A percentile compares a stretch with the other conserved stretches of the same genome.
Evolutionary conservation across 352 stramenopile genomes (phyloP).

Genomic region (Vaucheria bursata): DNA sequence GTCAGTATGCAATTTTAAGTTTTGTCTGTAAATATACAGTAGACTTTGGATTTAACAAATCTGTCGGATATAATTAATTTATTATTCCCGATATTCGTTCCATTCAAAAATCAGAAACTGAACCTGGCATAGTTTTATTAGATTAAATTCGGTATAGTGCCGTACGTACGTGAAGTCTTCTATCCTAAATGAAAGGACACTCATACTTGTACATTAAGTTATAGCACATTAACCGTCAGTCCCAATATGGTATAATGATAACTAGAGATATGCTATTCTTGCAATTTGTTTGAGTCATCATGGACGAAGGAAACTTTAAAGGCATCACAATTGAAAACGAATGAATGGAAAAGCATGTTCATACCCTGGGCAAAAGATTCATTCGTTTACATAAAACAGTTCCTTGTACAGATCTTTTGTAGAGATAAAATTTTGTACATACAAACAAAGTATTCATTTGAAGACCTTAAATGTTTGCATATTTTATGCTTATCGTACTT

Average conservation of each 20-base stretch:
- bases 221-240: not conserved
- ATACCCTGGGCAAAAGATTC: no score
- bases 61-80: not conserved
- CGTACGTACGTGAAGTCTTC: not conserved
- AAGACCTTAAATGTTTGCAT: no score
- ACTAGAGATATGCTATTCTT: not conserved
- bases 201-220: not conserved
- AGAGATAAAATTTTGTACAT: no score
- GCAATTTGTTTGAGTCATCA: no score
- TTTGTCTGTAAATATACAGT: not conserved
- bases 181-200: not conserved
- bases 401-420: no score
- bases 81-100: not conserved
- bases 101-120: not conserved
- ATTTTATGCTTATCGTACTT: no score
- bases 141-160: not conserved
- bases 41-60: not conserved
- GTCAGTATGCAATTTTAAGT: no score
- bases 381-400: no score
- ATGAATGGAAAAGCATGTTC: no score
- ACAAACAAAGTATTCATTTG: no score
- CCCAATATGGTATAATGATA: not conserved
- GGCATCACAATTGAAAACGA: no score
- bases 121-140: not conserved
- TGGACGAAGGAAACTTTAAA: no score